Conservation (phyloP, 2,329 filamentous ascomycete genomes). For the Ophiosphaerella herpotricha region DNA sequence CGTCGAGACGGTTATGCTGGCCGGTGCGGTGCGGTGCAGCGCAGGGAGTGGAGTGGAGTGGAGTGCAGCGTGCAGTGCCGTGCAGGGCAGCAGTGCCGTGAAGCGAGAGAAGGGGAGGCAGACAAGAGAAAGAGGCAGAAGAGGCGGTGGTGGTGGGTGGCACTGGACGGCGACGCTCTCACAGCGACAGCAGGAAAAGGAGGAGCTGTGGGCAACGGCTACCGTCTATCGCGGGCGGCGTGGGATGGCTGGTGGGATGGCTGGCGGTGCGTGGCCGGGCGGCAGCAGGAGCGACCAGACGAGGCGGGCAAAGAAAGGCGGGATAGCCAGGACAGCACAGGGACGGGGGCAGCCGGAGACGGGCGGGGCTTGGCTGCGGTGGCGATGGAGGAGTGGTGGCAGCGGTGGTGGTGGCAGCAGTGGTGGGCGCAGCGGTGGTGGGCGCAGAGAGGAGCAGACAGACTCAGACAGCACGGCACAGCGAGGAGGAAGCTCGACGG, state of each 20-base stretch:
- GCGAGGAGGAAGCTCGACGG: too few species aligned
- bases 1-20: neutral
- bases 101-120: neutral
- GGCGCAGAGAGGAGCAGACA: too few species aligned
- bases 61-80: neutral
- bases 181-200: too few species aligned
- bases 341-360: slow-evolving; percentile 3
- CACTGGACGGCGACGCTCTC: too few species aligned
- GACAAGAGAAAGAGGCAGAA: neutral
- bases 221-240: slow-evolving; percentile 28
- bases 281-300: neutral
- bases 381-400: too few species aligned
- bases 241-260: slow-evolving; percentile 15
- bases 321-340: slow-evolving; percentile 12
- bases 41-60: slow-evolving; percentile 1
- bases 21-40: neutral
- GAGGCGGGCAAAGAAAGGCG: slow-evolving; percentile 28
- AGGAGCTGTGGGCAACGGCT: slow-evolving; percentile 3
- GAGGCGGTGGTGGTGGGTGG: neutral
- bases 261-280: too few species aligned
- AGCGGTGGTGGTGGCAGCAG: too few species aligned
- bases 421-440: too few species aligned
- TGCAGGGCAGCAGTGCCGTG: neutral
- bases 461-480: too few species aligned
- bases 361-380: too few species aligned